Evolutionary conservation across 2,329 filamentous ascomycete genomes (phyloP), one percentile per base, ranked within the genome.

Genomic region (Diaporthe sp.): DNA sequence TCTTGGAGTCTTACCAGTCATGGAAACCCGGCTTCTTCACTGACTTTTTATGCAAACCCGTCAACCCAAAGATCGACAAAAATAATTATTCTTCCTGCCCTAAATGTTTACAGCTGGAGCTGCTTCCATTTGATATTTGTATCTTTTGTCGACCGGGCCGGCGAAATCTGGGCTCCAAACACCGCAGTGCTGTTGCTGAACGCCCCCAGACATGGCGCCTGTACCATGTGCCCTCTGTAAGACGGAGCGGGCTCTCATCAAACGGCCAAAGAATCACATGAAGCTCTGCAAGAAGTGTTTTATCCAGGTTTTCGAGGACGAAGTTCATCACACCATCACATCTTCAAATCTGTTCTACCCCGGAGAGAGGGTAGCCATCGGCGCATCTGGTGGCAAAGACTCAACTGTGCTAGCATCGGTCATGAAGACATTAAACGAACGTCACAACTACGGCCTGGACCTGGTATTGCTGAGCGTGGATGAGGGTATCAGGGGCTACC

Each of bases 331-430:
- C 81, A 98, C 97, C 6, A 98, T 99, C 80, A 92, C 90, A 37
- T 91, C 93, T 2, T 95, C 94, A 25, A 86, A 89, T n/a, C 90
- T 99, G 22, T 99, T 99, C 84, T 87, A 88, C 60, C 92, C 90
- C 2, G 96, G 96, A 75, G 97, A 99, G 83, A 92, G 90, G 76
- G 91, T 99, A 53, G 97, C 97, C 10, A 98, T 99, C 81, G 97
- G 97, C 58, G 97, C 97, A 67, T 98, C 96, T 1, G 97, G 97
- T 73, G 97, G 97, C 80, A 99, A 99, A 85, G 97, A 99, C 84
- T 98, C 95, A 71, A 99, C 97, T 0, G 97, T 99, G 0, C 89
- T 99, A 15, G 97, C 97, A 6, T 97, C 95, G 0, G 96, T 99
- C 0, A 89, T 99, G 71, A 98, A 98, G 84, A 98, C 95, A 0